Evolutionary conservation across 225 moss, liverwort and hornwort genomes (phyloP).

Genomic region (Thuidium tamariscinum): DNA sequence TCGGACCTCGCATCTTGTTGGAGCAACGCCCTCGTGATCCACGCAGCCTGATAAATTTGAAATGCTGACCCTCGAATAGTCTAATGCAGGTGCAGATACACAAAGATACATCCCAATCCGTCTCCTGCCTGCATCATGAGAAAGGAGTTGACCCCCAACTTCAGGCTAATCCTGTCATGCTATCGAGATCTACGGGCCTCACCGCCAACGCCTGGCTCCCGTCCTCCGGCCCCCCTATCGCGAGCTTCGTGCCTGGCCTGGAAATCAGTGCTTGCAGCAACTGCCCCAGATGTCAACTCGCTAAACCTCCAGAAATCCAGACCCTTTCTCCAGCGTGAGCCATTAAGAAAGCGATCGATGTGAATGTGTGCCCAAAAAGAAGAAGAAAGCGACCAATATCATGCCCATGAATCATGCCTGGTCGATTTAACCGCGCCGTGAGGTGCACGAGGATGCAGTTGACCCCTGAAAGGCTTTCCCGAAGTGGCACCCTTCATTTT

Average conservation of each 20-base stretch:
- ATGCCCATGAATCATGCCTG: neutral
- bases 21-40: neutral
- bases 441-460: slow-evolving; percentile 12
- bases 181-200: neutral
- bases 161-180: neutral
- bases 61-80: neutral
- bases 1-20: neutral
- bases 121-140: neutral
- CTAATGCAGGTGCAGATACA: neutral
- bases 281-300: neutral
- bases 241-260: neutral
- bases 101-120: neutral
- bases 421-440: neutral
- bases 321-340: neutral
- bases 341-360: neutral
- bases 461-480: neutral
- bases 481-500: neutral
- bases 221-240: neutral
- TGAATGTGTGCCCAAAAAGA: neutral
- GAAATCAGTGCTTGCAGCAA: neutral
- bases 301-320: neutral
- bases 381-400: neutral
- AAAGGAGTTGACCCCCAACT: neutral
- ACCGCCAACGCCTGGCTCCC: neutral
- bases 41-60: neutral